These are phyloP conservation scores for Zea luxurians DNA, from an alignment of 176 grass and related monocot genomes.

Conservation along the genomic window DNA sequence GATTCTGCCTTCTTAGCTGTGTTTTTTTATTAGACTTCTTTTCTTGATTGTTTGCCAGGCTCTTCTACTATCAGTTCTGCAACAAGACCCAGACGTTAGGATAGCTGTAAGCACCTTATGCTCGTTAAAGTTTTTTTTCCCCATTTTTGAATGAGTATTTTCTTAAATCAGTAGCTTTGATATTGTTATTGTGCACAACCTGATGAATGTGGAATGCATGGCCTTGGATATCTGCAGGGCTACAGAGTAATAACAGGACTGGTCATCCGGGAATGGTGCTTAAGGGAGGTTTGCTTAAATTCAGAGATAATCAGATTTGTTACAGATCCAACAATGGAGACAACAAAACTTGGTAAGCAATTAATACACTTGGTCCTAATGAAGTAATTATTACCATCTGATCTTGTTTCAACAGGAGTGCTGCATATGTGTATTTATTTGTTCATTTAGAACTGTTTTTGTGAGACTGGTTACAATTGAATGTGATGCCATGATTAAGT, in stretches of 20 bases:
- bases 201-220: neutral
- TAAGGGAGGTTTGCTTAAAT: slow-evolving; percentile 77
- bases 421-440: slow-evolving; percentile 8
- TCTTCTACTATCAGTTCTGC: slow-evolving; percentile 72
- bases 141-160: slow-evolving; percentile 22
- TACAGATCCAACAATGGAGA: slow-evolving; percentile 67
- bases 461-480: slow-evolving; percentile 2
- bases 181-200: slow-evolving; percentile 19
- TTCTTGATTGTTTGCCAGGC: slow-evolving; percentile 51
- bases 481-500: slow-evolving; percentile 1
- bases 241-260: slow-evolving; percentile 74
- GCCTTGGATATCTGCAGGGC: slow-evolving; percentile 51
- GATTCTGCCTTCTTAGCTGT: slow-evolving; percentile 14
- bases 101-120: slow-evolving; percentile 70
- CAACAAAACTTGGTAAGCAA: slow-evolving; percentile 69
- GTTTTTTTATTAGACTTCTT: slow-evolving; percentile 13
- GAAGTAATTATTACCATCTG: neutral
- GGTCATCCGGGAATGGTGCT: slow-evolving; percentile 71
- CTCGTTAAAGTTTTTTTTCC: slow-evolving; percentile 23
- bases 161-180: neutral
- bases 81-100: slow-evolving; percentile 73
- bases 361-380: slow-evolving; percentile 5
- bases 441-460: slow-evolving; percentile 17
- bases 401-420: neutral
- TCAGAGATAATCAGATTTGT: slow-evolving; percentile 72